Conservation (phyloP, 2,329 filamentous ascomycete genomes). For the Monosporascus sp. region DNA sequence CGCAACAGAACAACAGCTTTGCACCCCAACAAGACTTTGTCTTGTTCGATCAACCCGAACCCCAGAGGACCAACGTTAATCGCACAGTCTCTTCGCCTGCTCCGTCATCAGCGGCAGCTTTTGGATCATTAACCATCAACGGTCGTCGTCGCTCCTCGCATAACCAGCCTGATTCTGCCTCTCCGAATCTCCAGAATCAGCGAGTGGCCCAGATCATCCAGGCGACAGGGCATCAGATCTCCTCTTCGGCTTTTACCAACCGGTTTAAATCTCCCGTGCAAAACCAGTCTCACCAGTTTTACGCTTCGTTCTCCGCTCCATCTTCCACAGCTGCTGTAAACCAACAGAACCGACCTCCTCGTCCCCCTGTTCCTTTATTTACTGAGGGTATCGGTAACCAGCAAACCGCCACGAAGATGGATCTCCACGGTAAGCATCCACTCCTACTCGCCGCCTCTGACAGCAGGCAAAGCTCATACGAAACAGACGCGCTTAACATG, state of each 20-base stretch:
- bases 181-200: conserved; percentile 49
- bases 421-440: conserved; percentile 46
- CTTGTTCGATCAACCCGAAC: conserved; percentile 59
- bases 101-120: conserved; percentile 35
- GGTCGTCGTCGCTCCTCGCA: conserved; percentile 46
- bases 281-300: conserved; percentile 50
- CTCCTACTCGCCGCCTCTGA: conserved; percentile 5
- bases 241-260: conserved; percentile 51
- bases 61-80: conserved; percentile 39
- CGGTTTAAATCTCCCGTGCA: conserved; percentile 51
- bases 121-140: conserved; percentile 33
- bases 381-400: conserved; percentile 53
- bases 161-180: conserved; percentile 31
- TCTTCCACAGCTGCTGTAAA: conserved; percentile 55
- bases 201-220: conserved; percentile 56
- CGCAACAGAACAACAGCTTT: conserved; percentile 48
- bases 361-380: conserved; percentile 71
- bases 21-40: conserved; percentile 69
- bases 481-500: conserved; percentile 51
- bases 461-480: conserved; percentile 26
- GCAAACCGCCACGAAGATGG: conserved; percentile 45
- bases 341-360: conserved; percentile 45
- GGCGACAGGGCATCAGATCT: conserved; percentile 49
- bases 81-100: conserved; percentile 40
- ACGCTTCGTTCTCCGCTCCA: conserved; percentile 60